Percentiles rank a stretch among this genome's conserved stretches.
Evolutionary conservation across 108 stramenopile genomes (phyloP).

Genomic region (Discostella stelligeroides): DNA sequence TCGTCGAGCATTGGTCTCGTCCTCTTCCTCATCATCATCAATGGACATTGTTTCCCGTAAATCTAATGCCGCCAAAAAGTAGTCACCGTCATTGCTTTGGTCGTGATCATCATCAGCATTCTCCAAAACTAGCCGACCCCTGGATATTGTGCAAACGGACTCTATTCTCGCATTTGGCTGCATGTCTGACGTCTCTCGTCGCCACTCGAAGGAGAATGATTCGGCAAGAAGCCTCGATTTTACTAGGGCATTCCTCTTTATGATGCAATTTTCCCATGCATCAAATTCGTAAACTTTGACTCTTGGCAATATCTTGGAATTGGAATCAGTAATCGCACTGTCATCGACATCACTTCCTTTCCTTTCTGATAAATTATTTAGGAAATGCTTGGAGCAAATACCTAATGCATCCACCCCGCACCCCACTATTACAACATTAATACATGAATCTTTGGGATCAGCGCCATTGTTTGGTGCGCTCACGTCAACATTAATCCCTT

Average conservation of each 20-base stretch:
- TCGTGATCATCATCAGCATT: background rate
- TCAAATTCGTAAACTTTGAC: slow-evolving; percentile 45
- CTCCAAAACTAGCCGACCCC: background rate
- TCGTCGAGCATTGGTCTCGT: background rate
- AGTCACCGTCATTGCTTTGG: slow-evolving; percentile 13
- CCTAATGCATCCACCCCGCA: slow-evolving; percentile 81
- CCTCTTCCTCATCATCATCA: background rate
- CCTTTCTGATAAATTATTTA: background rate
- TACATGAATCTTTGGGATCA: background rate
- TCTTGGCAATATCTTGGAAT: slow-evolving; percentile 13
- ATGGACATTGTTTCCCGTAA: slow-evolving; percentile 36
- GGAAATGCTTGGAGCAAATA: slow-evolving; percentile 58
- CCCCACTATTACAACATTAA: slow-evolving; percentile 69
- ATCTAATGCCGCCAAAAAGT: slow-evolving; percentile 54
- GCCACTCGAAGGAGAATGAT: background rate
- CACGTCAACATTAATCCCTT: background rate
- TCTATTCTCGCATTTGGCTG: no score
- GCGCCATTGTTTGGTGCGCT: background rate
- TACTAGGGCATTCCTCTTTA: slow-evolving; percentile 29
- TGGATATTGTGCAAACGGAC: slow-evolving; percentile 1
- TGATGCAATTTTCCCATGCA: slow-evolving; percentile 32
- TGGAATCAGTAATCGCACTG: slow-evolving; percentile 21
- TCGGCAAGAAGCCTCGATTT: slow-evolving; percentile 21
- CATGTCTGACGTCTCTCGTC: background rate
- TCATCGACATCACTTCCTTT: background rate